Evolutionary conservation across 768 basidiomycete genomes (phyloP), one percentile per base, ranked within the genome.

Genomic region (Termitomyces sp.): DNA sequence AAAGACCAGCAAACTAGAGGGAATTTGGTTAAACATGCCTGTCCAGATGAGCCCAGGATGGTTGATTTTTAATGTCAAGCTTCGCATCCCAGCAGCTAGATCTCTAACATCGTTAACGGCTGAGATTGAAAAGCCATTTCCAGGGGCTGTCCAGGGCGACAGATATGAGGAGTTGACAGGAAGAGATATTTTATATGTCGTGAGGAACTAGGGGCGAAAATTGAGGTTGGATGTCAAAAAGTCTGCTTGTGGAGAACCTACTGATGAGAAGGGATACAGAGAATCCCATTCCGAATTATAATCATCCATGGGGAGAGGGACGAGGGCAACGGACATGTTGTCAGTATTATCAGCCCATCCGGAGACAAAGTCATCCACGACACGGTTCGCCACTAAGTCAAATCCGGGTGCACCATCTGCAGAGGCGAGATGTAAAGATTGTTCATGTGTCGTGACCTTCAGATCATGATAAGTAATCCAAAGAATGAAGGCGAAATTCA

Each of bases 11-110:
- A 9, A 22, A 31, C 10, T 18, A 52, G 44, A 22, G 8, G 20
- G 39, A 20, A 9, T 24, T 43, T 10, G 9, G 31, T 49, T n/a
- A 20, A 54, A 20, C 51, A 53, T 64, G 84, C 88, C 85, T 4
- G 92, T 90, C 94, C 93, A 92, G 52, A 94, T 94, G 44, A 95
- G 73, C 3, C 85, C 88, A 1, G 90, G 90, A 69, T 95, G 91
- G 27, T 81, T 72, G 34, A 95, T 77, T 47, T 77, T 69, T n/a
- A 95, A 67, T 5, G 83, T 87, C 46, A 96, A 65, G 58, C 77
- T 82, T 53, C 93, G 79, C 2, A 87, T 89, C 2, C 84, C 85
- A n/a, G 79, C 79, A 16, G 64, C 67, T 13, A 75, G 64, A 61
- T 91, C 80, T 18, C 82, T 68, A 9, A 69, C 71, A 55, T 87